Conservation (phyloP, 164 flowering plant genomes). For the Magnolia sinica region DNA sequence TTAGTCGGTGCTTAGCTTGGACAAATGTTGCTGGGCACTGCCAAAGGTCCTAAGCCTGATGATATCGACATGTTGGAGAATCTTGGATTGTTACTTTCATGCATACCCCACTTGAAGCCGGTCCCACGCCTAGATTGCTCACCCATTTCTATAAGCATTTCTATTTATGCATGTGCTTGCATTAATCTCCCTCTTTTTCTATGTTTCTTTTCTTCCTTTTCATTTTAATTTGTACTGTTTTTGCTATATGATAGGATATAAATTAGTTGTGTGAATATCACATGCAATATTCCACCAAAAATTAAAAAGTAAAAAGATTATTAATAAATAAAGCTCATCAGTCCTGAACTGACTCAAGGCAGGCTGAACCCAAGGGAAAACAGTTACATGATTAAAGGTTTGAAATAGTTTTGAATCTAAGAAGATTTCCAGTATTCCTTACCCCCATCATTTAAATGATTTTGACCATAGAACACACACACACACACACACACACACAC, state of each 20-base stretch:
- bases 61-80: slow-evolving; percentile 33
- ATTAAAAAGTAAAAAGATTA: no score
- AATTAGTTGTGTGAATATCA: not conserved
- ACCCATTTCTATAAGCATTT: slow-evolving; percentile 12
- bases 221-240: not conserved
- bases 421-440: no score
- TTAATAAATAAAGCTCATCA: no score
- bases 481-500: no score
- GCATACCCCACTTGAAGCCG: slow-evolving; percentile 24
- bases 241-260: not conserved
- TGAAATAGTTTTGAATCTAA: no score
- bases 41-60: slow-evolving; percentile 15
- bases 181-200: not conserved
- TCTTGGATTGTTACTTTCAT: slow-evolving; percentile 33
- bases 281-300: not conserved
- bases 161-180: not conserved
- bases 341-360: no score
- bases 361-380: no score
- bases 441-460: no score
- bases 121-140: slow-evolving; percentile 30
- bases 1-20: slow-evolving; percentile 31
- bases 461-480: no score
- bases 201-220: not conserved
- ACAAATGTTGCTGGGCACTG: slow-evolving; percentile 29
- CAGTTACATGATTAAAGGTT: no score